phyloP scores from a whole-genome alignment of 2,329 filamentous ascomycete species.

The Botrytis pseudocinerea region DNA sequence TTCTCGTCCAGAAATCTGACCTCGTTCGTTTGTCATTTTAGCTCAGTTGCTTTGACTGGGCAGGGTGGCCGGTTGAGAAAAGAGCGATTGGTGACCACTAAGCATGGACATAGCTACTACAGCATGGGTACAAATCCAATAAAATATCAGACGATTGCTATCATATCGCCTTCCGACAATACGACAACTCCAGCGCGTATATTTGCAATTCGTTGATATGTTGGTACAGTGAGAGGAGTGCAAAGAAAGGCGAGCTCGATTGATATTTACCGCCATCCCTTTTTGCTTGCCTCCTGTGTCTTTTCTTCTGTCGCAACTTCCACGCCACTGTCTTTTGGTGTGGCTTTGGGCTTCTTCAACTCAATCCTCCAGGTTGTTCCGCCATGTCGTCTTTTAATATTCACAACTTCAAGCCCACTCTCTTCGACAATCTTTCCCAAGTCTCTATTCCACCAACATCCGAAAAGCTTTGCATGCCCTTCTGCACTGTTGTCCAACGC shows the following conservation, averaged over 20 bases:
- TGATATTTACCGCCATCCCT: background rate
- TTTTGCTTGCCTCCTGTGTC: background rate
- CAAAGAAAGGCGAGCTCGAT: constrained; percentile 7
- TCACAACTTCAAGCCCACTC: constrained; percentile 59
- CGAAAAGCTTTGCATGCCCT: constrained; percentile 59
- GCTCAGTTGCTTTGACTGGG: background rate
- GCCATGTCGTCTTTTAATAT: constrained; percentile 53
- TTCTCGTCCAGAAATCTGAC: background rate
- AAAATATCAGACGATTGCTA: background rate
- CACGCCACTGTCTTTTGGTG: background rate
- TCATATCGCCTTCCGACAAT: background rate
- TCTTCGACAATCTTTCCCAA: constrained; percentile 55
- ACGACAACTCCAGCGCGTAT: background rate
- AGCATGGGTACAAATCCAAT: background rate
- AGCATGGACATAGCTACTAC: background rate
- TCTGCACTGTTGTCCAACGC: constrained; percentile 56
- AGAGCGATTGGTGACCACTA: background rate
- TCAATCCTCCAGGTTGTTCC: constrained; percentile 62
- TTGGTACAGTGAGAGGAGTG: constrained; percentile 4
- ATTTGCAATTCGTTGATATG: background rate
- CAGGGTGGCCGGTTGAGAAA: background rate
- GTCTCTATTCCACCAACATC: constrained; percentile 70
- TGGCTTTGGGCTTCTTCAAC: constrained; percentile 42
- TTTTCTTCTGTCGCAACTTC: background rate
- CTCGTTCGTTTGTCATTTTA: background rate